phyloP scores from a whole-genome alignment of 805 yeast species.

The Nakazawaea populi region DNA sequence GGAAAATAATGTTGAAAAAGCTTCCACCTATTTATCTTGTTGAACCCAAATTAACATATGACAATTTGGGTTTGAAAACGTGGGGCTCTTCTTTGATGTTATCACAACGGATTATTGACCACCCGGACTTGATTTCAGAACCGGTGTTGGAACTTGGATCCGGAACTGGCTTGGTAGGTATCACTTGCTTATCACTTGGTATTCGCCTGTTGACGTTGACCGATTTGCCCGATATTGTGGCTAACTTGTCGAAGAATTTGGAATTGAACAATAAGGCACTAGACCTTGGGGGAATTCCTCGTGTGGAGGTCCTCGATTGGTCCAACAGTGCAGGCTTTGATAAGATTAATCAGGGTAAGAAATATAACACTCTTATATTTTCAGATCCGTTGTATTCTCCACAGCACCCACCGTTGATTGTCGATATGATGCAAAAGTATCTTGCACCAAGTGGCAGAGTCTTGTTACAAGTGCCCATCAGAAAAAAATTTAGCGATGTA shows the following conservation, averaged over 20 bases:
- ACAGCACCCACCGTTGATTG: constrained; percentile 72
- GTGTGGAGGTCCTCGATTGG: constrained; percentile 73
- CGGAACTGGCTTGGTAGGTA: constrained; percentile 91
- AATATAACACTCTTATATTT: constrained; percentile 57
- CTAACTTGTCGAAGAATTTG: constrained; percentile 59
- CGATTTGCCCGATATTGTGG: constrained; percentile 73
- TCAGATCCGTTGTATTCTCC: constrained; percentile 90
- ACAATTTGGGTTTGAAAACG: constrained; percentile 85
- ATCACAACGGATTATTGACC: constrained; percentile 42
- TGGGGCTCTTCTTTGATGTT: constrained; percentile 91
- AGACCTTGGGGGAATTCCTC: constrained; percentile 11
- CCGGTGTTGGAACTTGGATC: constrained; percentile 78
- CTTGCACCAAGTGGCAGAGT: constrained; percentile 39
- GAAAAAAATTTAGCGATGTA: constrained; percentile 61
- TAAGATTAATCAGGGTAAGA: constrained; percentile 14
- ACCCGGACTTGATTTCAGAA: constrained; percentile 17
- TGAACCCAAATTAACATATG: constrained; percentile 86
- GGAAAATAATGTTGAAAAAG: constrained; percentile 42
- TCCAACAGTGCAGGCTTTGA: constrained; percentile 41
- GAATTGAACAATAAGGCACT: constrained; percentile 33
- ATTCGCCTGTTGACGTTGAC: constrained; percentile 45
- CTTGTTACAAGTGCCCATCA: constrained; percentile 69
- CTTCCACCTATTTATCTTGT: constrained; percentile 31
- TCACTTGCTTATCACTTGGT: constrained; percentile 55
- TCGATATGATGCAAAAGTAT: constrained; percentile 49